Conservation (phyloP, 768 basidiomycete species). For the Auricularia sp. region DNA sequence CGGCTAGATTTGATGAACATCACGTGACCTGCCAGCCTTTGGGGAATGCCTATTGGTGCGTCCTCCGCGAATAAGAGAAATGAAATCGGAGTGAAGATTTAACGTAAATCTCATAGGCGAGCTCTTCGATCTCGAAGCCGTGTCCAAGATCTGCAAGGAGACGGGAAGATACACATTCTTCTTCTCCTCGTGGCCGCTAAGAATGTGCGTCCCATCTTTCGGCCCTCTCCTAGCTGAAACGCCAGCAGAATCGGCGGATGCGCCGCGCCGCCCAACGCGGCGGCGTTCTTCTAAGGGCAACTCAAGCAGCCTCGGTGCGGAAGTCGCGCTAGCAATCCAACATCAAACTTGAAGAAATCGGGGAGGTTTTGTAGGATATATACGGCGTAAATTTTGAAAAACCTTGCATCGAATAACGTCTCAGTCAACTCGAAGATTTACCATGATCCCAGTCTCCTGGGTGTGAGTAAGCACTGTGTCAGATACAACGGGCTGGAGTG, state of each 20-base stretch:
- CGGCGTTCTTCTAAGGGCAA: slow-evolving; percentile 20
- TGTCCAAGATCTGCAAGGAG: slow-evolving; percentile 46
- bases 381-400: too few species aligned
- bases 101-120: slow-evolving; percentile 27
- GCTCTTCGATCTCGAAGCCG: slow-evolving; percentile 60
- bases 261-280: slow-evolving; percentile 63
- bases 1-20: background rate
- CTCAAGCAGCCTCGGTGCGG: too few species aligned
- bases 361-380: too few species aligned
- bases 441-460: too few species aligned
- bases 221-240: too few species aligned
- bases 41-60: slow-evolving; percentile 59
- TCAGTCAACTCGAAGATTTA: too few species aligned
- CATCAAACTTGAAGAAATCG: too few species aligned
- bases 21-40: slow-evolving; percentile 31
- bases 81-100: background rate
- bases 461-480: too few species aligned
- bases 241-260: slow-evolving; percentile 47
- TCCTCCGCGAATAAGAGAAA: background rate
- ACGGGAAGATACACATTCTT: slow-evolving; percentile 62
- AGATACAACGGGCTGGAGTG: too few species aligned
- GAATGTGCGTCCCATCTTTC: slow-evolving; percentile 39
- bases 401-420: too few species aligned
- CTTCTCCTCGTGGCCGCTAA: slow-evolving; percentile 66
- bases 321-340: too few species aligned